A percentile compares a stretch with the other conserved stretches of the same genome.
These are phyloP conservation scores for Heritiera littoralis DNA, from an alignment of 345 rosid genomes.

Conservation along the genomic window DNA sequence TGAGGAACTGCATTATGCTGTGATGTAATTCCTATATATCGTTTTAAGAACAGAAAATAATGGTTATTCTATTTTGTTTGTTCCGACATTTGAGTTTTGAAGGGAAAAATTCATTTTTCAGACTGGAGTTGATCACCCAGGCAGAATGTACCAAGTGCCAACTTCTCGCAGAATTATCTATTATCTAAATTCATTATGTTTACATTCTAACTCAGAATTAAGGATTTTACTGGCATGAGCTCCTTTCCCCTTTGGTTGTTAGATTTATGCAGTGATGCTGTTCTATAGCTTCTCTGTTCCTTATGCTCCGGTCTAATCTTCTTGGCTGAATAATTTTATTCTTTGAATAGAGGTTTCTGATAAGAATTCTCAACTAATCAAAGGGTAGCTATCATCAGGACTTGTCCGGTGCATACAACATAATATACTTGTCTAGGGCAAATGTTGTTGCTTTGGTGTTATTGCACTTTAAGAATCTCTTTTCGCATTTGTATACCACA, in stretches of 20 bases:
- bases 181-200: not conserved
- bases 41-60: not conserved
- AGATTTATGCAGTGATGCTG: not conserved
- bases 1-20: not conserved
- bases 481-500: not conserved
- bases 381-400: not conserved
- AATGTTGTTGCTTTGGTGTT: not conserved
- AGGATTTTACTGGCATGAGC: not conserved
- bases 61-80: not conserved
- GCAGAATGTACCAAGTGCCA: not conserved
- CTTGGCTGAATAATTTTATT: not conserved
- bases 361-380: not conserved
- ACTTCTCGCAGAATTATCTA: not conserved
- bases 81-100: constrained; percentile 12
- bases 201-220: not conserved
- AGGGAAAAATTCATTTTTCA: not conserved
- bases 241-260: constrained; percentile 5
- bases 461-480: not conserved
- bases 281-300: not conserved
- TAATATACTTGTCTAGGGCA: not conserved
- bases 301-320: not conserved
- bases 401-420: not conserved
- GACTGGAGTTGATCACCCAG: not conserved
- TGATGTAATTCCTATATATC: not conserved
- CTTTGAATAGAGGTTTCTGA: not conserved